These are phyloP conservation scores for Fraxinus excelsior DNA, from an alignment of 257 asterid genomes.

Conservation along the genomic window DNA sequence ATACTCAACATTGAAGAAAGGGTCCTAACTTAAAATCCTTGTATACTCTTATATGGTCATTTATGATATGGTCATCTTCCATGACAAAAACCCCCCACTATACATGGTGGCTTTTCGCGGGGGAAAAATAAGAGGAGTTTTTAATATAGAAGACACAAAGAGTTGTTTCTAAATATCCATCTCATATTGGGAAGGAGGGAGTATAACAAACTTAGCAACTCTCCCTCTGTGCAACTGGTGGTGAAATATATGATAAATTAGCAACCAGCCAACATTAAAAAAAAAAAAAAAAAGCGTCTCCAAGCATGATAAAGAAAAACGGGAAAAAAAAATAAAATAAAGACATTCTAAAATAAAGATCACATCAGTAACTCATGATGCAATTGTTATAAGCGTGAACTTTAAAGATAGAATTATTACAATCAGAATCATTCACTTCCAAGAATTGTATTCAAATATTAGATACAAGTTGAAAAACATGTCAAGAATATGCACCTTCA, in stretches of 20 bases:
- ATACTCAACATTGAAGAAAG: background rate
- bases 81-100: background rate
- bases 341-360: background rate
- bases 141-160: too few relatives aligned
- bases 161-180: background rate
- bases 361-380: too few relatives aligned
- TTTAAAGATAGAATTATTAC: background rate
- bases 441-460: background rate
- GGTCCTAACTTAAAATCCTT: background rate
- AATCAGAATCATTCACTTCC: background rate
- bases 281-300: background rate
- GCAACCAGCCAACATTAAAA: background rate
- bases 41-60: background rate
- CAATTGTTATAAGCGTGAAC: background rate
- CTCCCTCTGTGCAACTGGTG: background rate
- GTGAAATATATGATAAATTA: too few relatives aligned
- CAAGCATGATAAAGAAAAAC: background rate
- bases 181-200: background rate
- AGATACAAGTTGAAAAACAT: conserved; percentile 10
- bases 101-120: background rate
- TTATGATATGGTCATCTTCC: background rate
- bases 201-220: background rate
- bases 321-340: too few relatives aligned
- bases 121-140: background rate
- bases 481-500: conserved; percentile 40